Percentiles rank a stretch among this genome's conserved stretches.
Evolutionary conservation across 257 asterid species (phyloP).

Genomic region (Fraxinus pennsylvanica): DNA sequence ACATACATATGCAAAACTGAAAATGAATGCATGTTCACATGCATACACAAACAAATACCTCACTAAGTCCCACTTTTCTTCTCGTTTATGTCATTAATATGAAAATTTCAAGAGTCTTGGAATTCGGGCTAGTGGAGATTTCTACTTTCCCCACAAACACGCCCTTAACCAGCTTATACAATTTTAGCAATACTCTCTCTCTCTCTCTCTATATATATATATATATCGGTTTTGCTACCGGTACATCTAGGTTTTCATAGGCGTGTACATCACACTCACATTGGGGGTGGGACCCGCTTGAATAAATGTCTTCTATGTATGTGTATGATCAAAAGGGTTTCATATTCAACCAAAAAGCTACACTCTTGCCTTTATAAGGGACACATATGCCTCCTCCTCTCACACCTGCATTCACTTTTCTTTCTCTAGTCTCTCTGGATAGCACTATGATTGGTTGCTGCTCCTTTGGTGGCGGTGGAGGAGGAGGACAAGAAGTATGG

Average conservation of each 20-base stretch:
- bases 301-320: too few species aligned
- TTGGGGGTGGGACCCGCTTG: too few species aligned
- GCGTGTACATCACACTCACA: too few species aligned
- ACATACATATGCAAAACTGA: constrained; percentile 22
- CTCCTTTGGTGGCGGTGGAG: neutral
- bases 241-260: too few species aligned
- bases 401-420: constrained; percentile 25
- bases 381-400: constrained; percentile 31
- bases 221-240: too few species aligned
- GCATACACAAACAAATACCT: constrained; percentile 31
- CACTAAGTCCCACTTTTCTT: constrained; percentile 33
- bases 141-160: constrained; percentile 44
- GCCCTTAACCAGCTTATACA: constrained; percentile 27
- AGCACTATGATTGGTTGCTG: constrained; percentile 23
- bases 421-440: constrained; percentile 6
- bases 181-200: too few species aligned
- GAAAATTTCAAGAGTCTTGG: constrained; percentile 42
- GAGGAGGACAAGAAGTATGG: constrained; percentile 1
- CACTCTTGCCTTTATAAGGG: constrained; percentile 54
- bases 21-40: constrained; percentile 26
- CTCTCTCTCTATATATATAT: too few species aligned
- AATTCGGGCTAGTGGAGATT: constrained; percentile 44
- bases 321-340: constrained; percentile 11
- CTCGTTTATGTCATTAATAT: constrained; percentile 32
- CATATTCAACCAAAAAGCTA: constrained; percentile 33